Conservation (phyloP, 352 stramenopile genomes). For the Phytophthora multivora region DNA sequence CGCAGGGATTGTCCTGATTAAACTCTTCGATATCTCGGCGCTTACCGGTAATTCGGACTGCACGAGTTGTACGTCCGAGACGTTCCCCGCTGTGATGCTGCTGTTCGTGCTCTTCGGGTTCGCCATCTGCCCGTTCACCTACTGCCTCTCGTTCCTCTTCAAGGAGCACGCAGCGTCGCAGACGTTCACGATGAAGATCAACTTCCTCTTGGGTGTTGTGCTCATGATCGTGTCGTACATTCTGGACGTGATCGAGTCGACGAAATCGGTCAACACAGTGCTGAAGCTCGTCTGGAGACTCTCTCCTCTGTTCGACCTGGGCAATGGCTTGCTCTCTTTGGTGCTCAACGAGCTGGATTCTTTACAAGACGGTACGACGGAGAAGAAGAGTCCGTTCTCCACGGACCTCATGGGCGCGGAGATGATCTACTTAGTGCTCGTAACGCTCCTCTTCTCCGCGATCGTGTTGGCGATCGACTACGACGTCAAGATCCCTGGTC, state of each 20-base stretch:
- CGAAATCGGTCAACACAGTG: conserved; percentile 42
- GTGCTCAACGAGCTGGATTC: conserved; percentile 37
- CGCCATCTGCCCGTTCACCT: conserved; percentile 52
- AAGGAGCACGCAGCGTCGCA: conserved; percentile 52
- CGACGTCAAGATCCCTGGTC: conserved; percentile 6
- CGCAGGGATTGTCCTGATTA: conserved; percentile 40
- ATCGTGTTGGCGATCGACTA: conserved; percentile 42
- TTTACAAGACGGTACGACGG: conserved; percentile 17
- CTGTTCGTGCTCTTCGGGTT: conserved; percentile 56
- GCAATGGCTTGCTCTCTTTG: conserved; percentile 40
- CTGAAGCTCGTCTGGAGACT: conserved; percentile 67
- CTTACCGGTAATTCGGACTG: conserved; percentile 43
- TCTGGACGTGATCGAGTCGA: conserved; percentile 42
- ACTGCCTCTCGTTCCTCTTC: conserved; percentile 60
- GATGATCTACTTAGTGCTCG: conserved; percentile 45
- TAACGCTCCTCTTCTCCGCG: conserved; percentile 18
- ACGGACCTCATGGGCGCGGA: conserved; percentile 56
- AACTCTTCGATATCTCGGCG: conserved; percentile 38
- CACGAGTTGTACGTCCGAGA: conserved; percentile 34
- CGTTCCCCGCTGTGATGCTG: conserved; percentile 46
- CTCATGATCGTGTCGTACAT: conserved; percentile 59
- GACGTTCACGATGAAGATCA: conserved; percentile 61
- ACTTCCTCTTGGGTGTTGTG: conserved; percentile 55
- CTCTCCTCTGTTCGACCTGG: conserved; percentile 51
- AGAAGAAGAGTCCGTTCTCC: conserved; percentile 50